phyloP scores from a whole-genome alignment of 305 asterid genomes.

The Fraxinus nigra region DNA sequence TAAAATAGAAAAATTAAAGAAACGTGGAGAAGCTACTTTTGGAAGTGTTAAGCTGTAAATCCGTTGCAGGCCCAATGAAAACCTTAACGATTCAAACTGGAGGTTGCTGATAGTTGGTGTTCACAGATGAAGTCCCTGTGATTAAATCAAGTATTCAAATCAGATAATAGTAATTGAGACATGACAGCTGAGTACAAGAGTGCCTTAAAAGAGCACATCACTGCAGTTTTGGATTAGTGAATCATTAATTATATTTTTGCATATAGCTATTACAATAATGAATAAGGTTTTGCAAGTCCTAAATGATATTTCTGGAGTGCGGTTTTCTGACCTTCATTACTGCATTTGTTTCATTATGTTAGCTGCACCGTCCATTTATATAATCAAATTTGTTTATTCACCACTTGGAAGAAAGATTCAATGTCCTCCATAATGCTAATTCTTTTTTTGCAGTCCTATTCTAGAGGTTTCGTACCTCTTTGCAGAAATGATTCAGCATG shows the following conservation, averaged over 20 bases:
- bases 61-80: not conserved
- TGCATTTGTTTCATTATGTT: slow-evolving; percentile 16
- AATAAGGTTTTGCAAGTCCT: not conserved
- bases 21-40: not conserved
- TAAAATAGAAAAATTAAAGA: not conserved
- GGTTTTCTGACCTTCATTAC: slow-evolving; percentile 1
- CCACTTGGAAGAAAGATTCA: slow-evolving; percentile 16
- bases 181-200: not conserved
- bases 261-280: not conserved
- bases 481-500: slow-evolving; percentile 95
- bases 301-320: not conserved
- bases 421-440: slow-evolving; percentile 9
- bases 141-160: not conserved
- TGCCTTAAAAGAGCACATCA: not conserved
- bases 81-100: not conserved
- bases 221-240: not conserved
- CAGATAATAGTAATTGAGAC: not conserved
- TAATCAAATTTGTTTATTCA: slow-evolving; percentile 14
- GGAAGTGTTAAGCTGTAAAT: not conserved
- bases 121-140: not conserved
- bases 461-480: slow-evolving; percentile 81
- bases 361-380: slow-evolving; percentile 12
- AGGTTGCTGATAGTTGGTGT: not conserved
- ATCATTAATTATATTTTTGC: not conserved
- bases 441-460: slow-evolving; percentile 72